These are phyloP conservation scores for Saussurea involucrata DNA, from an alignment of 129 eudicot genomes.

Conservation along the genomic window DNA sequence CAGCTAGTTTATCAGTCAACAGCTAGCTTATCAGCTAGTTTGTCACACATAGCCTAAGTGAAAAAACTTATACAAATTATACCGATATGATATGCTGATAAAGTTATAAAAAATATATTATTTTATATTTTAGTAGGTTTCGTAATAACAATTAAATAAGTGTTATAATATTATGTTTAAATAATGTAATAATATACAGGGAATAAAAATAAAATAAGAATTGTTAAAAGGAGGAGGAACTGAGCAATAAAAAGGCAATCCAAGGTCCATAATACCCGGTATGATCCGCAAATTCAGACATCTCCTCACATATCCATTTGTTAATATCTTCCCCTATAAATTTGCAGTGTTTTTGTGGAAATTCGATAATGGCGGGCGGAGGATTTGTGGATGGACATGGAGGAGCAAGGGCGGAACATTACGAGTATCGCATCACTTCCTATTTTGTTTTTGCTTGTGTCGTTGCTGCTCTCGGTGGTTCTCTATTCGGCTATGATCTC, in stretches of 20 bases:
- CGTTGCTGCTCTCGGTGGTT: slow-evolving; percentile 69
- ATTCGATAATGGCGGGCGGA: slow-evolving; percentile 59
- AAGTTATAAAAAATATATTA: neutral
- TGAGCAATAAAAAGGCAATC: neutral
- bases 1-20: too few species aligned
- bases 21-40: too few species aligned
- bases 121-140: too few species aligned
- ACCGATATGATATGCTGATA: neutral
- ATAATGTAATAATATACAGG: too few species aligned
- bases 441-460: slow-evolving; percentile 55
- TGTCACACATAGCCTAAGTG: neutral
- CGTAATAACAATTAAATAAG: neutral
- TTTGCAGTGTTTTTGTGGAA: slow-evolving; percentile 1
- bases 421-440: slow-evolving; percentile 54
- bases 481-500: slow-evolving; percentile 78
- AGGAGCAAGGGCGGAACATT: slow-evolving; percentile 44
- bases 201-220: neutral
- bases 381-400: slow-evolving; percentile 27
- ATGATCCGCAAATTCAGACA: slow-evolving; percentile 10
- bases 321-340: slow-evolving; percentile 13
- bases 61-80: neutral
- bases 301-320: slow-evolving; percentile 11
- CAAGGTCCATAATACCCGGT: slow-evolving; percentile 19
- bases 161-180: too few species aligned
- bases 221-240: neutral